These are phyloP conservation scores for Solanum virginianum DNA, from an alignment of 257 asterid species.

Conservation along the genomic window DNA sequence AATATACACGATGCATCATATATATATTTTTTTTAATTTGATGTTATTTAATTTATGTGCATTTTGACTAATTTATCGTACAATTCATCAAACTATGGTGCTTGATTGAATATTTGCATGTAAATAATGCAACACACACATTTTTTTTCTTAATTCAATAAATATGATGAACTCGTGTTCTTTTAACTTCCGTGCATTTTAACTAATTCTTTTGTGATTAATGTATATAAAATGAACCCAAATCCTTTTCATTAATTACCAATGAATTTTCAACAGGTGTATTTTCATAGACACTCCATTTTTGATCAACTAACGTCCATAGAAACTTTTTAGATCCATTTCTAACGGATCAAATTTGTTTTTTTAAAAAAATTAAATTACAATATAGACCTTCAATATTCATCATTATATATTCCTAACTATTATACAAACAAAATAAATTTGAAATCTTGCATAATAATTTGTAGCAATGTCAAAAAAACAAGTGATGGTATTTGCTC, in stretches of 20 bases:
- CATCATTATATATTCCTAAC: not conserved
- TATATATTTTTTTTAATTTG: not conserved
- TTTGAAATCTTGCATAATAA: not conserved
- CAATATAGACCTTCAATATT: not conserved
- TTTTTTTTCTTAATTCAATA: not conserved
- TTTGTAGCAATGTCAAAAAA: not conserved
- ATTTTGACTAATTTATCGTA: not conserved
- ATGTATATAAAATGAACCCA: not conserved
- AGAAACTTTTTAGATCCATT: not conserved
- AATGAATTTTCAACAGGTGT: not conserved
- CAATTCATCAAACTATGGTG: not conserved
- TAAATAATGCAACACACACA: not conserved
- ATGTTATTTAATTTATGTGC: not conserved
- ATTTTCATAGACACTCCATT: not conserved
- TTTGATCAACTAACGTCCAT: not conserved
- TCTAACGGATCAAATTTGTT: not conserved
- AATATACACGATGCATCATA: not conserved
- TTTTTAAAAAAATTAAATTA: not conserved
- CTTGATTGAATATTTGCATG: not conserved
- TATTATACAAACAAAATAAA: not conserved
- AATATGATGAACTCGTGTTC: not conserved
- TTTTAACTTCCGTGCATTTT: not conserved
- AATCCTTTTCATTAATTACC: not conserved
- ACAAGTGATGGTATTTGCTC: slow-evolving; percentile 21
- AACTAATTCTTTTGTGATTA: not conserved